phyloP scores from a whole-genome alignment of 768 basidiomycete genomes.

The Boletus eberwhitei region DNA sequence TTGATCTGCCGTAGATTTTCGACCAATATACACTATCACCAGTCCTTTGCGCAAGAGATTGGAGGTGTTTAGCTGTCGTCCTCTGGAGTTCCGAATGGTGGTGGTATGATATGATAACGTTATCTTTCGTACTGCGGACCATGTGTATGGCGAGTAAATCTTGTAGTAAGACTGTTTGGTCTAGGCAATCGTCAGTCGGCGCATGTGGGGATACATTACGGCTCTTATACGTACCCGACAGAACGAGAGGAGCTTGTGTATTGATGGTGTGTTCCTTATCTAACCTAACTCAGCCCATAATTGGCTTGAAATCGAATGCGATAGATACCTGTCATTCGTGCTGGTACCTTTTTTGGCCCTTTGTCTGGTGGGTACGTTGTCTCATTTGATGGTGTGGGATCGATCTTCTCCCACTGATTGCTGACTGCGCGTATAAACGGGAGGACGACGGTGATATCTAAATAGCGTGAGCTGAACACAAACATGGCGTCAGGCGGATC shows the following conservation, averaged over 20 bases:
- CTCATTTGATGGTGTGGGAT: constrained; percentile 19
- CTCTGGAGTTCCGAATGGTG: constrained; percentile 23
- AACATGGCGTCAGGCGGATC: background rate
- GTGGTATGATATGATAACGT: constrained; percentile 37
- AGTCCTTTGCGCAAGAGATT: constrained; percentile 31
- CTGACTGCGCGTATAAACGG: constrained; percentile 40
- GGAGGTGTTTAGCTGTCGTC: constrained; percentile 28
- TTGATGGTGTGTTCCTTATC: constrained; percentile 29
- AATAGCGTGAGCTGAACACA: background rate
- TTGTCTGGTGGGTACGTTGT: background rate
- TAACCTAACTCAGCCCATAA: constrained; percentile 4
- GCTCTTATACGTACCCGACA: constrained; percentile 17
- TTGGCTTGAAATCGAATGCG: background rate
- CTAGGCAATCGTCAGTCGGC: constrained; percentile 5
- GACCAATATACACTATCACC: constrained; percentile 37
- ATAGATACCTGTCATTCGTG: constrained; percentile 16
- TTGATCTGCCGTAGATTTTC: constrained; percentile 30
- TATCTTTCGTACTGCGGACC: constrained; percentile 27
- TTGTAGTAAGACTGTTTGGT: constrained; percentile 25
- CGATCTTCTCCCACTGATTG: constrained; percentile 17
- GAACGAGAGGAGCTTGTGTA: constrained; percentile 32
- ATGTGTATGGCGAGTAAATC: constrained; percentile 41
- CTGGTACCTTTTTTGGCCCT: constrained; percentile 1
- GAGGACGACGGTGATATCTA: constrained; percentile 44
- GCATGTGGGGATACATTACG: background rate